Base-by-base conservation (phyloP, 441 rosid genomes). In the Euphorbia corollata region DNA sequence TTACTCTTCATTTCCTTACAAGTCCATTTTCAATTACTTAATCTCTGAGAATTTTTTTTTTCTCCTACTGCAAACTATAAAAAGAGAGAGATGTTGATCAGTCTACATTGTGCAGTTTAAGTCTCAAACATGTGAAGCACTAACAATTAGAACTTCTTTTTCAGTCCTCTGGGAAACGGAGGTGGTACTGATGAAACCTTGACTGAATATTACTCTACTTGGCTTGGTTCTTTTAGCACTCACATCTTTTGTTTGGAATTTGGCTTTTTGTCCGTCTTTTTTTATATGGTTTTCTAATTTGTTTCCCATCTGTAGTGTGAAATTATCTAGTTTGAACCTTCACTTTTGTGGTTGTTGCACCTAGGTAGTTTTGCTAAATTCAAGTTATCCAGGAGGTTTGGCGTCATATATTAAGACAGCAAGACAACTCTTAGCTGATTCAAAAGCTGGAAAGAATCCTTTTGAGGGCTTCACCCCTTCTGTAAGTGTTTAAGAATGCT, bases 381-480 rank as follows among this genome's bases (percentile, higher is more conserved):
- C 91, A 57, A 91, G 88, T 80, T 94, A 91, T 79, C 98, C 98
- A 1, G 97, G 92, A 41, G 98, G 98, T 54, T 81, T 94, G 80
- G 81, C 81, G 45, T 77, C 87, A 0, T 89, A 91, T 70, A 78
- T 91, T 71, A 84, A 80, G 65, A 86, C 81, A 8, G 99, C 97
- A 0, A 82, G 85, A 74, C 87, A 85, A 85, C 96, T 94, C 32
- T 85, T 94, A 36, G 96, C 90, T 0, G 97, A 94, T 73, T 94
- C 98, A 0, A 89, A 84, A 84, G 75, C 79, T 32, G 99, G 99
- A 71, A 89, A 89, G 77, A 94, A 94, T 65, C 99, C 99, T 39
- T 94, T 83, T 76, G 96, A 91, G 78, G 99, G 99, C 51, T 94
- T 91, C 77, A 81, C 86, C 62, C 98, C 99, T 59, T 91, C 96